Evolutionary conservation across 1,139 yeast species (phyloP), one percentile per base, ranked within the genome.

Genomic region (Hanseniaspora sp.): DNA sequence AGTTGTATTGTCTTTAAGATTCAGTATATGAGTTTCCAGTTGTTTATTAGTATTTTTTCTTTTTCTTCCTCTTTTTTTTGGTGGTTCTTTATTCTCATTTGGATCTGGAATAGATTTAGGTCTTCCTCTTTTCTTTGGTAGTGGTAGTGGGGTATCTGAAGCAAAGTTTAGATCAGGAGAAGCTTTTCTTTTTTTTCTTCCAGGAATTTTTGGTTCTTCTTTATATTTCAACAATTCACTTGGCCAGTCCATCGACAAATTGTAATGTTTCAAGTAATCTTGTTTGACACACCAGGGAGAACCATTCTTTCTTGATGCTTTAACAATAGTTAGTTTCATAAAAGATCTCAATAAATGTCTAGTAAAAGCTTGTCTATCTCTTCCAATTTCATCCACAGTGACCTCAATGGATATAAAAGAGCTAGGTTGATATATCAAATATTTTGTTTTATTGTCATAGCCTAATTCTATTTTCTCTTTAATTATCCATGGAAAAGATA

Each of bases 251-350:
- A 63, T 59, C 1, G 63, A 61, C n/a, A 67, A 56, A 3, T 68
- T 85, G 55, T 67, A 67, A 62, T 66, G 65, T 35, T 63, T 61
- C 38, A 67, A 52, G 65, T 79, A 87, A 60, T 82, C 81, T 37
- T 79, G 80, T 65, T 84, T 85, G n/a, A 92, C 95, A 18, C 92
- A 82, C 97, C 97, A 92, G 1, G 98, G 97, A 2, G 97, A 95
- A 1, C 97, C 96, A 46, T 83, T 76, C 73, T 85, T 85, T 56
- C 83, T 77, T 5, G 92, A 86, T 7, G 69, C 68, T 61, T 96
- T 77, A 4, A 86, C 76, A 61, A 92, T 80, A 6, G 95, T 81
- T 61, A 88, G 77, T 64, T 90, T 90, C 63, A 92, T 79, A 62
- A 92, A 92, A 0, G 96, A 86, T 67, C 90, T 84, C 43, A 92